phyloP scores from a whole-genome alignment of 768 basidiomycete species.

The Termitomyces bulborhizus region DNA sequence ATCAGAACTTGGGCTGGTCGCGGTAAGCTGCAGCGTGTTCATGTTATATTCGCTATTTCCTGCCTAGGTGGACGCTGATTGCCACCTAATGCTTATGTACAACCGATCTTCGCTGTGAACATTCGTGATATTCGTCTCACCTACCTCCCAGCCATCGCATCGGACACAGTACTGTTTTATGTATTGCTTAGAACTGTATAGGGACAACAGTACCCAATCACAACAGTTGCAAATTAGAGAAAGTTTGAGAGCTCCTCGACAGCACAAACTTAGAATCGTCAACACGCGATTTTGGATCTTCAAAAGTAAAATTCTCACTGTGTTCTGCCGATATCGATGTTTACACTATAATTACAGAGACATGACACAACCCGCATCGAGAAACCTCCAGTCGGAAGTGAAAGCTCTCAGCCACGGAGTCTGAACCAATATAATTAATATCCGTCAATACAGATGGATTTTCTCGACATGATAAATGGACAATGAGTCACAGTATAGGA shows the following conservation, averaged over 20 bases:
- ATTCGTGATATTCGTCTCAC: neutral
- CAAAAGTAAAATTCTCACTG: too few relatives aligned
- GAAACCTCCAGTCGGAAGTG: neutral
- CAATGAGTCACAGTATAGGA: neutral
- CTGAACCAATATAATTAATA: neutral
- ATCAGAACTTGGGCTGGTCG: slow-evolving; percentile 7
- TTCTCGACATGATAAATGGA: neutral
- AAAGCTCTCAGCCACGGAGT: too few relatives aligned
- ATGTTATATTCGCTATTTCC: neutral
- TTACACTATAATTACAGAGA: neutral
- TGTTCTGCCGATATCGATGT: too few relatives aligned
- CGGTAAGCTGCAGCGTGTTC: neutral
- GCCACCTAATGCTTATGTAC: neutral
- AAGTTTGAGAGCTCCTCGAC: neutral
- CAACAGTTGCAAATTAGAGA: neutral
- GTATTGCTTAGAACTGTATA: slow-evolving; percentile 1
- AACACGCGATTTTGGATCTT: neutral
- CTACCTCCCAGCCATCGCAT: neutral
- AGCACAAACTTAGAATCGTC: neutral
- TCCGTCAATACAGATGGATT: neutral
- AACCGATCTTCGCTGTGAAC: neutral
- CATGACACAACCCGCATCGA: neutral
- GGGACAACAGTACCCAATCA: neutral
- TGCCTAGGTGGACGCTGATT: neutral
- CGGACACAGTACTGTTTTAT: neutral